Base-by-base conservation (phyloP, 257 asterid species). In the Solanum infundibuliforme region DNA sequence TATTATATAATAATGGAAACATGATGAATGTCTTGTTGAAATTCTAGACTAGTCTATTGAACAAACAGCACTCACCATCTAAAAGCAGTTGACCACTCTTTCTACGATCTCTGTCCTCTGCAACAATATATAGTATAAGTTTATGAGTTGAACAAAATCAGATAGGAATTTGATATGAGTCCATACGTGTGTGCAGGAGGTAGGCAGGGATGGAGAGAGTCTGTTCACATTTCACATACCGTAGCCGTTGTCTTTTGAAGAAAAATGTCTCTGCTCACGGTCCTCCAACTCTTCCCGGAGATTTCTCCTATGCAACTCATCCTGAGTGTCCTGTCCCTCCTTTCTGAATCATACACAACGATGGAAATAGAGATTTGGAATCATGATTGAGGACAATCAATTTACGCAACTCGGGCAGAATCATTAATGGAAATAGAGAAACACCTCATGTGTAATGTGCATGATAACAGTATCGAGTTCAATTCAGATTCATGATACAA, bases 21-120 rank as follows among this genome's bases (percentile, higher is more conserved):
- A 43, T 23, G 31, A 65, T 0, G 20, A 14, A 21, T 7, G 3
- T 25, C 66, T 14, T 41, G 46, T 43, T 71, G 38, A 79, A 89
- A 23, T 69, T 62, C 46, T 14, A 73, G 39, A 46, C 71, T 25
- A 52, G 18, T 72, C 11, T 6, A 35, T 13, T 39, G 10, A 35
- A 35, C 12, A 87, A 88, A 88, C 83, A 88, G 23, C 46, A 87
- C 87, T 88, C 91, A 94, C 99, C 99, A 92, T 97, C 99, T 90
- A 97, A 91, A 77, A 95, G 96, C 84, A 95, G 94, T 36, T 94
- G 97, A 43, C 93, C 93, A 88, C 95, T 95, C 90, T 91, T 96
- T 65, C 98, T 95, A 74, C 96, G 98, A 83, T 94, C 98, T 92
- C 97, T 94, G 69, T 95, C 99, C 90, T 96, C 99, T 95, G 95